Conservation (phyloP, 202 grass and related monocot genomes). For the Schoenoplectus tabernaemontani region DNA sequence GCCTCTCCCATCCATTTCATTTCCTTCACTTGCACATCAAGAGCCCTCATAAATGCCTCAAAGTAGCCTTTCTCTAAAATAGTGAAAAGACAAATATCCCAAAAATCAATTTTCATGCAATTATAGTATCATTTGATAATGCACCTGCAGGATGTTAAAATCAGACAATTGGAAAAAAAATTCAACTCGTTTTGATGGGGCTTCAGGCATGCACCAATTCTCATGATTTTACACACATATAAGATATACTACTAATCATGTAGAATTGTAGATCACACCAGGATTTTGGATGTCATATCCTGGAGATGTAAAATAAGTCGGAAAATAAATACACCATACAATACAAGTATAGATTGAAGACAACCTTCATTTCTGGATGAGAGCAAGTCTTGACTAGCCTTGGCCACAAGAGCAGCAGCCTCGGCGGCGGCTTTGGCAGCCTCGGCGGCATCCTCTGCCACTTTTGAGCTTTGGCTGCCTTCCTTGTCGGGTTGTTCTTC, state of each 20-base stretch:
- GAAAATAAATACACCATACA: no score
- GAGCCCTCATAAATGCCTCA: constrained; percentile 46
- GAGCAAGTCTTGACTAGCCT: constrained; percentile 69
- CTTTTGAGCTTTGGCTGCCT: constrained; percentile 36
- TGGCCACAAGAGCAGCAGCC: constrained; percentile 54
- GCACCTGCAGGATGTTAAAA: neutral
- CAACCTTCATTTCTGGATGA: constrained; percentile 79
- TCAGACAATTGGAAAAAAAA: neutral
- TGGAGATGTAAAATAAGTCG: no score
- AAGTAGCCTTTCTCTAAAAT: constrained; percentile 73
- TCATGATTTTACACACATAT: neutral
- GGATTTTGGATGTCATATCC: neutral
- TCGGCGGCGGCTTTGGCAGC: constrained; percentile 55
- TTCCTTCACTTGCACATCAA: constrained; percentile 70
- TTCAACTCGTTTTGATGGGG: neutral
- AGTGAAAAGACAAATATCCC: neutral
- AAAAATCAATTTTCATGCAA: neutral
- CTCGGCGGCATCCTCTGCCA: constrained; percentile 59
- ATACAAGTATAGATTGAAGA: neutral
- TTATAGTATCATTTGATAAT: neutral
- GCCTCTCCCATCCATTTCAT: constrained; percentile 67
- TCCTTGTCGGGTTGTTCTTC: constrained; percentile 32
- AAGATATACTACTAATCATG: neutral
- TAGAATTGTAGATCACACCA: neutral
- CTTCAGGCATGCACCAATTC: neutral